A percentile compares a stretch with the other conserved stretches of the same genome.
Conservation (phyloP, 495 filamentous ascomycete genomes). For the Hyphodiscus hymeniophilus region DNA sequence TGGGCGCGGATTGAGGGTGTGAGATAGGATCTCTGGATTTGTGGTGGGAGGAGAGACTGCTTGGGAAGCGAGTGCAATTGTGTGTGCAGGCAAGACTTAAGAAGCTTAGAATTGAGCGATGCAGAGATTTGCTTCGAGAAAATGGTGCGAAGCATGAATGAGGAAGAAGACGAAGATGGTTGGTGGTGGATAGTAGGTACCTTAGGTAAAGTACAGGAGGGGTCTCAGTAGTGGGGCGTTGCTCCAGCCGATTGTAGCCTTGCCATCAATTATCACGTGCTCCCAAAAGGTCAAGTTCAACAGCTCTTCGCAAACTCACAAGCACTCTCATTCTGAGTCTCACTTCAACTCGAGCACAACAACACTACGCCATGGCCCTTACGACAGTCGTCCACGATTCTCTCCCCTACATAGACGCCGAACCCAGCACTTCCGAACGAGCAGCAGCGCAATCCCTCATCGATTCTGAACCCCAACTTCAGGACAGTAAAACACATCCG, state of each 20-base stretch:
- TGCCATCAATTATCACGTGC: neutral
- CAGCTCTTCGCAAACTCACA: too few relatives aligned
- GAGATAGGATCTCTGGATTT: constrained; percentile 31
- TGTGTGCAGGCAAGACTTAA: neutral
- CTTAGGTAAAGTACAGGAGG: neutral
- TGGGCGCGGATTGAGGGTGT: constrained; percentile 33
- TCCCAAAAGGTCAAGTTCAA: neutral
- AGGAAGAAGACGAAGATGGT: neutral
- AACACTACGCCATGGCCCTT: constrained; percentile 12
- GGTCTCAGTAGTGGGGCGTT: neutral
- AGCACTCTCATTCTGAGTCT: too few relatives aligned
- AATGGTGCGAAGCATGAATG: neutral
- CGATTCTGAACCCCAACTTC: constrained; percentile 45
- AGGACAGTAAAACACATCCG: constrained; percentile 30
- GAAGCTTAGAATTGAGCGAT: neutral
- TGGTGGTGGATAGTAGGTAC: too few relatives aligned
- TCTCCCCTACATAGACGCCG: constrained; percentile 71
- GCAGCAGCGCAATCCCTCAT: constrained; percentile 56
- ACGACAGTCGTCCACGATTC: constrained; percentile 55
- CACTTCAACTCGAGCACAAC: neutral
- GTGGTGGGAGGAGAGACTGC: neutral
- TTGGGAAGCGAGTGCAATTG: neutral
- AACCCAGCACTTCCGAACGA: constrained; percentile 52
- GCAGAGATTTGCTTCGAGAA: neutral
- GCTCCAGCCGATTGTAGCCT: neutral